A percentile compares a stretch with the other conserved stretches of the same genome.
These are phyloP conservation scores for Penicillium ochrochloron DNA, from an alignment of 495 filamentous ascomycete genomes.

Conservation along the genomic window DNA sequence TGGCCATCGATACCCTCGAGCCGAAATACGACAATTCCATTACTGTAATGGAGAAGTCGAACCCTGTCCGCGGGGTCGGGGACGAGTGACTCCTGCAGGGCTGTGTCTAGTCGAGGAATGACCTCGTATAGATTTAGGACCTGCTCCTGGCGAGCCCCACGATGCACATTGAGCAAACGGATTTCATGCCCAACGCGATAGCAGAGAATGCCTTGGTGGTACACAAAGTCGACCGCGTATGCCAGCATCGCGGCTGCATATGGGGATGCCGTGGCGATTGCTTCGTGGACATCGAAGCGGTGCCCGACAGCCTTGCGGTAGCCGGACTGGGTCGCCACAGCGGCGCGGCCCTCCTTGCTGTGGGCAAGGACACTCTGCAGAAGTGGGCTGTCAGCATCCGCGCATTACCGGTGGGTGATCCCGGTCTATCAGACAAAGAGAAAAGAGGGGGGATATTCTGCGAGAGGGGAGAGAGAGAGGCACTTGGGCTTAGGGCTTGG, in stretches of 20 bases:
- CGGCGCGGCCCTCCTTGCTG: constrained; percentile 62
- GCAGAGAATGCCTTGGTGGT: constrained; percentile 64
- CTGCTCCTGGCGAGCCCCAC: constrained; percentile 53
- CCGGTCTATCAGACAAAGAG: not conserved
- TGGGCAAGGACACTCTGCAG: constrained; percentile 57
- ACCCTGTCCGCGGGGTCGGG: constrained; percentile 51
- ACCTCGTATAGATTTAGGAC: constrained; percentile 61
- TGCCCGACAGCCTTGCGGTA: constrained; percentile 63
- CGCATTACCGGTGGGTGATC: not conserved
- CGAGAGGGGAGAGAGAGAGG: not conserved
- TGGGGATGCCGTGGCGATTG: constrained; percentile 64
- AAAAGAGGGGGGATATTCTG: not conserved
- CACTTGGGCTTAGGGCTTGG: not conserved
- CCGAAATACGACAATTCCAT: constrained; percentile 63
- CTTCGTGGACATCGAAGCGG: constrained; percentile 63
- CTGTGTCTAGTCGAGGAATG: constrained; percentile 39
- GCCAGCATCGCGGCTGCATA: constrained; percentile 64
- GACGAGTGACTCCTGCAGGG: constrained; percentile 13
- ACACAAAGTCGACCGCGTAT: constrained; percentile 64
- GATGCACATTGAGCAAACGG: constrained; percentile 67
- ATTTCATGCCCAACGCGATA: constrained; percentile 62
- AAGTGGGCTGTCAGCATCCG: not conserved
- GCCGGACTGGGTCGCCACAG: constrained; percentile 45
- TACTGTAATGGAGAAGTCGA: constrained; percentile 63
- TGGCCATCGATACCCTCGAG: constrained; percentile 38